Evolutionary conservation across 306 rosid genomes (phyloP), one percentile per base, ranked within the genome.

Genomic region (Lathyrus oleraceus): DNA sequence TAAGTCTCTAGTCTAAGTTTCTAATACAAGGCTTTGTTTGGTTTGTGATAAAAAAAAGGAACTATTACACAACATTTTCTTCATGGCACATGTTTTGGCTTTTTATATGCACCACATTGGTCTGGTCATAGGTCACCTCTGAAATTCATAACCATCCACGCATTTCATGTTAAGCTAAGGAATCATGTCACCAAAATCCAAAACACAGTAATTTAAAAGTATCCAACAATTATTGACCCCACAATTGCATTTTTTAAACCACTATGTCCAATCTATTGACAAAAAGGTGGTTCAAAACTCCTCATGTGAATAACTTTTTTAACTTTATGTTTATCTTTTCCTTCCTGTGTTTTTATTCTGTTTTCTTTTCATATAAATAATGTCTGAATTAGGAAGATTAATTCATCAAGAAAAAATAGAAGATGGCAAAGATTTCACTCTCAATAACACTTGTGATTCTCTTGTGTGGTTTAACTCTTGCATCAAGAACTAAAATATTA

Each of bases 221-320:
- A 49, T 51, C 72, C 42, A 30, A 52, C 4, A 27, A 27, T 27
- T 1, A 67, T 73, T 13, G 83, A 54, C 83, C 83, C 83, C 76
- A 79, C 79, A 45, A 1, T 43, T 21, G 43, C 68, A 28, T 73
- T 20, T 32, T 61, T 53, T 79, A 51, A 20, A 61, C 83, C 63
- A 61, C 71, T 61, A 68, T 25, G 70, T 60, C 25, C 58, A 75
- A 76, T 69, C 75, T 61, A 36, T 79, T 53, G 83, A 79, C 83
- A 79, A 79, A 79, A 74, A 2, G 72, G 79, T 73, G 76, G 76
- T 79, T 79, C 70, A 54, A 64, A 73, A 73, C 28, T 57, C 39
- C 44, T 68, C 85, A 78, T 70, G 85, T 82, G 82, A n/a, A n/a
- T n/a, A n/a, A n/a, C n/a, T n/a, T n/a, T n/a, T n/a, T n/a, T n/a